Evolutionary conservation across 2,329 filamentous ascomycete species (phyloP), one percentile per base, ranked within the genome.

Genomic region (Verticillium isaacii): DNA sequence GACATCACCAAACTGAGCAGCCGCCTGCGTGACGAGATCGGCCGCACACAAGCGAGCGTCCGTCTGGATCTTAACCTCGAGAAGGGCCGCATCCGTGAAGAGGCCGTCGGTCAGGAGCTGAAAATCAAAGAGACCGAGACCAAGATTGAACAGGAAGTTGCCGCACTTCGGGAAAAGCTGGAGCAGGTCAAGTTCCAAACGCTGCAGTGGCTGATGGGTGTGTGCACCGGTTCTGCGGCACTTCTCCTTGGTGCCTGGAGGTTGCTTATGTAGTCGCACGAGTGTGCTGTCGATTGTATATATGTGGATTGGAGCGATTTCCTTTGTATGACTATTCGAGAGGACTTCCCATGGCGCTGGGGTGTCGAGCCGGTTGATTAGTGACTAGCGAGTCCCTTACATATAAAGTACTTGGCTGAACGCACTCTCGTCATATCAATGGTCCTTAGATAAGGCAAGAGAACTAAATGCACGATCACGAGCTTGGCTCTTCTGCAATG

Each of bases 91-190:
- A 99, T 98, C 68, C 83, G 95, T 65, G 95, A 99, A 78, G 95
- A 99, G 81, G 93, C 93, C 19, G 96, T 97, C 67, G 90, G 91
- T 62, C 95, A 98, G 79, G 95, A 99, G 77, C 87, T 99, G 77
- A 96, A 97, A 81, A 92, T 99, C 71, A 97, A 97, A 81, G 95
- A 99, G 84, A 98, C 95, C 14, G 95, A 99, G 80, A 97, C 93
- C 62, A 89, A 96, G 77, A 98, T 99, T 71, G 95, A 99, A 81
- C 94, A 98, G 78, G 95, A 98, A 81, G 93, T 95, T 60, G 94
- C 94, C 50, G 90, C 90, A 36, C 75, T 99, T 72, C 83, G 92
- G 67, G 95, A 98, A 81, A 89, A 96, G 78, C 83, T 99, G 57
- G 95, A 99, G 79, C 91, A 92, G 68, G 95, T 99, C 75, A 99